Evolutionary conservation across 78 protist genomes (phyloP).

Genomic region (Dictyostelium firmibasis): DNA sequence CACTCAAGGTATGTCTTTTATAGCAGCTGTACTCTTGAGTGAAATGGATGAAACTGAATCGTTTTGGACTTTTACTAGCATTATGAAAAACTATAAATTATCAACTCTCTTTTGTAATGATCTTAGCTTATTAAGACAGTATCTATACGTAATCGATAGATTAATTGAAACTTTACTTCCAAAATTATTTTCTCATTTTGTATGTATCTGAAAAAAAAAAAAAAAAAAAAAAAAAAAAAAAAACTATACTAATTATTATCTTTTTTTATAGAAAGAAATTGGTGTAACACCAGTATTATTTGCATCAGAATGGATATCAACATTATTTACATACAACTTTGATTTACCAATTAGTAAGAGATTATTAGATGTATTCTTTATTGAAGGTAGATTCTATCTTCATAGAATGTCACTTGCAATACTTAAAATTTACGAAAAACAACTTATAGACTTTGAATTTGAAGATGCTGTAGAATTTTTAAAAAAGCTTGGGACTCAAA

Average conservation of each 20-base stretch:
- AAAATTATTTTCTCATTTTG: conserved; percentile 59
- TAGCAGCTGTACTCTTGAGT: conserved; percentile 34
- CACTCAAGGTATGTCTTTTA: conserved; percentile 73
- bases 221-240: not conserved
- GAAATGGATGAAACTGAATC: conserved; percentile 76
- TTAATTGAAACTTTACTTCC: conserved; percentile 55
- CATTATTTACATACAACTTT: conserved; percentile 68
- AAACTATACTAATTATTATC: not conserved
- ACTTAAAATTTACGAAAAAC: conserved; percentile 27
- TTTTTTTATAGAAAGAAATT: conserved; percentile 25
- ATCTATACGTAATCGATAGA: conserved; percentile 66
- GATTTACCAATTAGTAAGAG: conserved; percentile 40
- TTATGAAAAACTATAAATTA: conserved; percentile 44
- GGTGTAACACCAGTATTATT: conserved; percentile 76
- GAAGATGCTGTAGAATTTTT: conserved; percentile 68
- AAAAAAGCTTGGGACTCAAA: conserved; percentile 31
- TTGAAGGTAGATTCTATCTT: conserved; percentile 55
- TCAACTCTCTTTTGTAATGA: conserved; percentile 45
- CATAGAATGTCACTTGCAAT: conserved; percentile 12
- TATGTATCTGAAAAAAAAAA: not conserved
- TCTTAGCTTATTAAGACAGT: conserved; percentile 13
- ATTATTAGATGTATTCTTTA: conserved; percentile 50
- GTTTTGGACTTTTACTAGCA: conserved; percentile 47
- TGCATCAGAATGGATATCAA: conserved; percentile 79
- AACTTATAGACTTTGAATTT: not conserved